Evolutionary conservation across 75 land plant species (phyloP).

Genomic region (Cryptomeria japonica): DNA sequence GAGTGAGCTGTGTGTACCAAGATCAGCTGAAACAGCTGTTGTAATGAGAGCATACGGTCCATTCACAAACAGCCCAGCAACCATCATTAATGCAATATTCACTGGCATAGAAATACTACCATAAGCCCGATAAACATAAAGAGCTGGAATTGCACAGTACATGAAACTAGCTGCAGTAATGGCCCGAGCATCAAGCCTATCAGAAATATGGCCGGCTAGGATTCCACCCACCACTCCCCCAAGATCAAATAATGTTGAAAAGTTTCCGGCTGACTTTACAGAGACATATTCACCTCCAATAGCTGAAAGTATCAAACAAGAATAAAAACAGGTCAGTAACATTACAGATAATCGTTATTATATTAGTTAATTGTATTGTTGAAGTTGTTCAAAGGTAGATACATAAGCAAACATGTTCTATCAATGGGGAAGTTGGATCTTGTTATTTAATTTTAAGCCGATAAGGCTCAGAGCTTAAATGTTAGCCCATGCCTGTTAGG

Average conservation of each 20-base stretch:
- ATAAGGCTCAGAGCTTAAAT: neutral
- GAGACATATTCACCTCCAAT: conserved; percentile 76
- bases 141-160: conserved; percentile 86
- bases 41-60: conserved; percentile 94
- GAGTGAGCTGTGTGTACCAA: conserved; percentile 83
- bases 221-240: conserved; percentile 95
- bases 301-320: conserved; percentile 29
- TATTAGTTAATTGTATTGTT: neutral
- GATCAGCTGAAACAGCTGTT: conserved; percentile 88
- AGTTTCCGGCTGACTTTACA: conserved; percentile 59
- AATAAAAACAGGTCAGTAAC: conserved; percentile 19
- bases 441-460: neutral
- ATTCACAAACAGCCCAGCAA: conserved; percentile 79
- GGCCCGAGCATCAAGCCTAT: conserved; percentile 74
- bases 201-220: conserved; percentile 88
- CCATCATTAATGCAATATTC: conserved; percentile 69
- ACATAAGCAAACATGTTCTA: neutral
- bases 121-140: conserved; percentile 66
- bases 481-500: neutral
- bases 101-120: conserved; percentile 60
- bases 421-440: neutral
- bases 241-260: conserved; percentile 89
- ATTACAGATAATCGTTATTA: neutral
- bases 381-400: neutral
- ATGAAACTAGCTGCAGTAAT: conserved; percentile 89